Evolutionary conservation across 257 asterid species (phyloP).

Genomic region (Cordia subcordata): DNA sequence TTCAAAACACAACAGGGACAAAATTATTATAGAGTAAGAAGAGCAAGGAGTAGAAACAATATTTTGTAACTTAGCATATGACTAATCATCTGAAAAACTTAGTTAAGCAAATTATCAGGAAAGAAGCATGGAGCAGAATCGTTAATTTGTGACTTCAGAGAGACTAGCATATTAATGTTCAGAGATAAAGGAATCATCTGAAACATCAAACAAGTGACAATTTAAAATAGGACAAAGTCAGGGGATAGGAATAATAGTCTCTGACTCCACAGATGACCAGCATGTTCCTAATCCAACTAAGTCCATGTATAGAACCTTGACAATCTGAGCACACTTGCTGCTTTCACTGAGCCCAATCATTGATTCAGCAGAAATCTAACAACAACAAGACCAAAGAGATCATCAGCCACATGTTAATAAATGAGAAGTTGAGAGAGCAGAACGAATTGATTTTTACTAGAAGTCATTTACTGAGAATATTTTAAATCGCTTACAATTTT

Average conservation of each 20-base stretch:
- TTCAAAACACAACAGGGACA: too few species aligned
- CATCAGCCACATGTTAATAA: constrained; percentile 2
- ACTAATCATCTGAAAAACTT: too few species aligned
- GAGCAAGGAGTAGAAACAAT: too few species aligned
- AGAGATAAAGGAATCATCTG: constrained; percentile 1
- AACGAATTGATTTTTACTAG: background rate
- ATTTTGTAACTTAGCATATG: too few species aligned
- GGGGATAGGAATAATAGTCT: too few species aligned
- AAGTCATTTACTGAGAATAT: constrained; percentile 4
- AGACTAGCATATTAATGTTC: too few species aligned
- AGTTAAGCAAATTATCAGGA: too few species aligned
- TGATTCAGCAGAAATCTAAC: constrained; percentile 92
- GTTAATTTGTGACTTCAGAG: too few species aligned
- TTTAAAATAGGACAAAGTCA: background rate
- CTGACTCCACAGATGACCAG: too few species aligned
- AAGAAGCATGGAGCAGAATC: too few species aligned
- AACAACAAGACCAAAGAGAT: constrained; percentile 17
- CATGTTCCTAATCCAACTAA: too few species aligned
- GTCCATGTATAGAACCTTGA: constrained; percentile 45
- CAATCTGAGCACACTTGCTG: constrained; percentile 89
- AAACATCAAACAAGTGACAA: background rate
- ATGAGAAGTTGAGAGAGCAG: constrained; percentile 16
- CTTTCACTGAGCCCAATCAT: constrained; percentile 97
- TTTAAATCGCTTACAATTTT: constrained; percentile 70
- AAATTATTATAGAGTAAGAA: too few species aligned